Conservation (phyloP, 441 rosid species). For the Geranium incanum region DNA sequence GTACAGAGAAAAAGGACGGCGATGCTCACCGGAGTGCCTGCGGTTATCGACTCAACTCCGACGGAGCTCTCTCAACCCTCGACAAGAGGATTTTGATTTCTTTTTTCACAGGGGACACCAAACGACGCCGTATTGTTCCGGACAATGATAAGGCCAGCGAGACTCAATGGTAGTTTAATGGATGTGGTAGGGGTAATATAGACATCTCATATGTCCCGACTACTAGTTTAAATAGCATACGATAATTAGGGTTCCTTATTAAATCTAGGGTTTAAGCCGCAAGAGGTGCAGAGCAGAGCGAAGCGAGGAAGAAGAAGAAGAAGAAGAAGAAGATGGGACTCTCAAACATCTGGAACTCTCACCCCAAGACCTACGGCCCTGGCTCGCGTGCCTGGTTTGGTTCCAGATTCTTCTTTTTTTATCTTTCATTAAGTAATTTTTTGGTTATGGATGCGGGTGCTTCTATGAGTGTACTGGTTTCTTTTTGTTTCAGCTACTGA, state of each 20-base stretch:
- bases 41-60: neutral
- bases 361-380: slow-evolving; percentile 72
- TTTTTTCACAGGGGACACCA: neutral
- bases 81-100: neutral
- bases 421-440: too few species aligned
- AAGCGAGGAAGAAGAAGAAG: too few species aligned
- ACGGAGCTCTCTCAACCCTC: slow-evolving; percentile 1
- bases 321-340: slow-evolving; percentile 44
- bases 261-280: slow-evolving; percentile 4
- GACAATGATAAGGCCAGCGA: neutral
- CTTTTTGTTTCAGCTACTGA: too few species aligned
- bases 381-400: slow-evolving; percentile 55
- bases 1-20: neutral
- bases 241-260: neutral
- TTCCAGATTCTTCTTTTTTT: too few species aligned
- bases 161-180: neutral
- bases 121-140: neutral
- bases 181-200: neutral
- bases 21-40: slow-evolving; percentile 1
- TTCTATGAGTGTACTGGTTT: too few species aligned
- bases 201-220: neutral
- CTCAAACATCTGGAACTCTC: slow-evolving; percentile 67
- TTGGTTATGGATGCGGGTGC: too few species aligned
- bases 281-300: neutral
- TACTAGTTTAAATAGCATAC: neutral